Conservation (phyloP, 495 filamentous ascomycete species). For the Apodospora peruviana region DNA sequence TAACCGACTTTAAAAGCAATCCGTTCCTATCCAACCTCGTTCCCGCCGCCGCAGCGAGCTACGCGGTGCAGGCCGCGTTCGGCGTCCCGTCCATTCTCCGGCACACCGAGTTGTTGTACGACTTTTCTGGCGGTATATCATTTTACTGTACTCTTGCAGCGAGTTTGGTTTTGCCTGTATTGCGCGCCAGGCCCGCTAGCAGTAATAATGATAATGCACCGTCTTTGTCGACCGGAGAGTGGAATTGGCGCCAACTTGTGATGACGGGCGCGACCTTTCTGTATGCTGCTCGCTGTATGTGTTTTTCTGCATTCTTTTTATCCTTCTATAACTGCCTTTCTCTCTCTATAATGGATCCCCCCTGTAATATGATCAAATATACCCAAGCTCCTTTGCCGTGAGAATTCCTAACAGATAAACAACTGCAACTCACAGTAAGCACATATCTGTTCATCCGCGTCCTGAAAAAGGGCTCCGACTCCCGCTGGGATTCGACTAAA, state of each 20-base stretch:
- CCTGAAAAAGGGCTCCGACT: constrained; percentile 49
- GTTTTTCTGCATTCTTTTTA: neutral
- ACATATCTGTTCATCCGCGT: constrained; percentile 54
- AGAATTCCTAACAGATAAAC: neutral
- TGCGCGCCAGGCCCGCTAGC: constrained; percentile 29
- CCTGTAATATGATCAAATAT: too few species aligned
- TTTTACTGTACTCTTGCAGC: constrained; percentile 51
- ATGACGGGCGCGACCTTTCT: constrained; percentile 48
- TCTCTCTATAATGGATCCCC: too few species aligned
- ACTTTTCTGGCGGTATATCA: constrained; percentile 55
- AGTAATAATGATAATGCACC: constrained; percentile 19
- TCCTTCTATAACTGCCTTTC: neutral
- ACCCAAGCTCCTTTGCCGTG: neutral
- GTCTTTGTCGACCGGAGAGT: too few species aligned
- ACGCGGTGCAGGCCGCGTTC: constrained; percentile 46
- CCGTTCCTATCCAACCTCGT: constrained; percentile 55
- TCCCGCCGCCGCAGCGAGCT: constrained; percentile 51
- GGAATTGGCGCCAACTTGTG: constrained; percentile 59
- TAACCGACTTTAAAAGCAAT: too few species aligned
- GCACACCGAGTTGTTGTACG: constrained; percentile 57
- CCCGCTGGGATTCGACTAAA: constrained; percentile 55
- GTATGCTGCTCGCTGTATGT: constrained; percentile 53
- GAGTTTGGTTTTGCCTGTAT: constrained; percentile 49
- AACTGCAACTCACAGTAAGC: constrained; percentile 38
- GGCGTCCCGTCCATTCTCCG: constrained; percentile 51